These are phyloP conservation scores for Panus rudis DNA, from an alignment of 768 basidiomycete genomes.

Conservation along the genomic window DNA sequence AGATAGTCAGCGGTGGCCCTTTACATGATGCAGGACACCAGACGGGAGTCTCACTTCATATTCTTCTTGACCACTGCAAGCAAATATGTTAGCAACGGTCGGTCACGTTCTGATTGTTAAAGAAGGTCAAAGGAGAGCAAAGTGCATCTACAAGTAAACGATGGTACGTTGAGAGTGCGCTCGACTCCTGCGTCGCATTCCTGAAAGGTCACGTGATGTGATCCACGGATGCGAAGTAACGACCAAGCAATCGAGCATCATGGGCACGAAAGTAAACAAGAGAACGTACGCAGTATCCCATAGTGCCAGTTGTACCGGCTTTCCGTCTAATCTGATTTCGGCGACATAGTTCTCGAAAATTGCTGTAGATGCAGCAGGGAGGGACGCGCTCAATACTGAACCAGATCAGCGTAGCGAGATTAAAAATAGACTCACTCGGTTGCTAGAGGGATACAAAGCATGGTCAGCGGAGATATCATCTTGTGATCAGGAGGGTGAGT, in stretches of 20 bases:
- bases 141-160: too few relatives aligned
- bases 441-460: conserved; percentile 26
- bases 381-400: neutral
- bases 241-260: neutral
- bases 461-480: conserved; percentile 1
- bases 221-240: neutral
- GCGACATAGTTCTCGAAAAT: conserved; percentile 99
- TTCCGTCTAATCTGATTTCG: conserved; percentile 95
- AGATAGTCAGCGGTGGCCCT: neutral
- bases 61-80: conserved; percentile 88
- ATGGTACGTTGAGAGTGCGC: neutral
- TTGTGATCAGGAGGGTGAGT: neutral
- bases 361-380: conserved; percentile 39
- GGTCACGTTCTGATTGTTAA: conserved; percentile 2
- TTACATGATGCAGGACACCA: neutral
- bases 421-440: conserved; percentile 33
- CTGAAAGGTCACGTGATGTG: too few relatives aligned
- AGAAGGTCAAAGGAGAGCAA: too few relatives aligned
- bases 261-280: conserved; percentile 4
- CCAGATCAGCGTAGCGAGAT: neutral
- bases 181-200: too few relatives aligned
- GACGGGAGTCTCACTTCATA: conserved; percentile 74
- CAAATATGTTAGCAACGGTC: conserved; percentile 7
- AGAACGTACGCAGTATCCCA: conserved; percentile 99
- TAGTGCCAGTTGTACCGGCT: conserved; percentile 91